phyloP scores from a whole-genome alignment of 1,284 basidiomycete genomes.

The Butyriboletus appendiculatus region DNA sequence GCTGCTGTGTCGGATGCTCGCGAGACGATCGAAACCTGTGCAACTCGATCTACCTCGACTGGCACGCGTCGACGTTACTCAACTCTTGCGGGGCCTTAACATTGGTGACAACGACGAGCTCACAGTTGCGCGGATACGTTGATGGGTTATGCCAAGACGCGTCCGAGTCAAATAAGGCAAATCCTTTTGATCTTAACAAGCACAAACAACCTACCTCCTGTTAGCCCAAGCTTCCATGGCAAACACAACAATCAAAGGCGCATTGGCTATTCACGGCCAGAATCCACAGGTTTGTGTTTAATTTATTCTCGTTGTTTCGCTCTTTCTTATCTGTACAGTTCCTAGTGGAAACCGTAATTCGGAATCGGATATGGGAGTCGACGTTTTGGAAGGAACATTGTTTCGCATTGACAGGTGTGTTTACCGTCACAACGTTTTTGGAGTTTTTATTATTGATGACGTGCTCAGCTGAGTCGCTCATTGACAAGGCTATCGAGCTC shows the following conservation, averaged over 20 bases:
- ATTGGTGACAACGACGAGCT: conserved; percentile 51
- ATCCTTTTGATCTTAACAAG: conserved; percentile 21
- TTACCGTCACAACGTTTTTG: not conserved
- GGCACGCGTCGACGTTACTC: conserved; percentile 73
- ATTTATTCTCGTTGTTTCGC: conserved; percentile 1
- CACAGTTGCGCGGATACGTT: conserved; percentile 47
- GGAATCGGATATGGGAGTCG: conserved; percentile 95
- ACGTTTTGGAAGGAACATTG: conserved; percentile 97
- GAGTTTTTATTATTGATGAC: conserved; percentile 8
- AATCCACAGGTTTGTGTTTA: conserved; percentile 74
- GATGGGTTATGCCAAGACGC: too few species aligned
- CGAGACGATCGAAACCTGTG: conserved; percentile 81
- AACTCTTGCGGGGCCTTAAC: conserved; percentile 60
- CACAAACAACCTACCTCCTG: conserved; percentile 19
- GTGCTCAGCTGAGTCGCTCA: conserved; percentile 79
- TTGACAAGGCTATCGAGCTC: conserved; percentile 88
- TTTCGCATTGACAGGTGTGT: conserved; percentile 83
- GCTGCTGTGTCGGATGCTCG: conserved; percentile 79
- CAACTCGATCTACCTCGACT: conserved; percentile 88
- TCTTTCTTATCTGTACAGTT: conserved; percentile 57
- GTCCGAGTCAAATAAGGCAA: not conserved
- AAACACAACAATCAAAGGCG: conserved; percentile 85
- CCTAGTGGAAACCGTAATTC: conserved; percentile 95
- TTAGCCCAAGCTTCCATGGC: conserved; percentile 57
- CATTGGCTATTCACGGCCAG: conserved; percentile 88